Evolutionary conservation across 352 stramenopile species (phyloP).

Genomic region (Pythium phragmiticola): DNA sequence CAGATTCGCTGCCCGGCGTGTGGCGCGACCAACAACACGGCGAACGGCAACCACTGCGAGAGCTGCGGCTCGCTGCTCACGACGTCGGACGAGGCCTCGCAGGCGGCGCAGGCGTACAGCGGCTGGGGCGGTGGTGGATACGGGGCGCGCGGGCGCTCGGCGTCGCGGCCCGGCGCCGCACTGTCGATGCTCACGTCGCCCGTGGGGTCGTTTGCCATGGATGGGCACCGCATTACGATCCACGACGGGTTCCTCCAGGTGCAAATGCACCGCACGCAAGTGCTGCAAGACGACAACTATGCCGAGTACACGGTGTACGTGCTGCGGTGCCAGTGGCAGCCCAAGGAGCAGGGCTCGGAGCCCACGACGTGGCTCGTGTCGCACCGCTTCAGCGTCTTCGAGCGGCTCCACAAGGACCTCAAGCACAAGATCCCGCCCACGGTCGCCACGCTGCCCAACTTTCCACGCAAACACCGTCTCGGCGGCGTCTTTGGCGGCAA

Average conservation of each 20-base stretch:
- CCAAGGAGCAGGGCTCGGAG: slow-evolving; percentile 55
- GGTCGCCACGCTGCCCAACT: slow-evolving; percentile 60
- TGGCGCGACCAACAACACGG: slow-evolving; percentile 85
- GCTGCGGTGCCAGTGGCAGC: slow-evolving; percentile 81
- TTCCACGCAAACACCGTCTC: slow-evolving; percentile 84
- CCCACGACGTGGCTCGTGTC: slow-evolving; percentile 67
- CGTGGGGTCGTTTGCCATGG: slow-evolving; percentile 74
- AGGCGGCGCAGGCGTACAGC: slow-evolving; percentile 27
- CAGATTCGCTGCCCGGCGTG: slow-evolving; percentile 87
- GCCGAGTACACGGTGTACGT: slow-evolving; percentile 89
- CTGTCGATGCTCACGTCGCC: slow-evolving; percentile 67
- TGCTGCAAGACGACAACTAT: slow-evolving; percentile 89
- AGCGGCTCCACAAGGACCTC: slow-evolving; percentile 70
- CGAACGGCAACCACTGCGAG: slow-evolving; percentile 86
- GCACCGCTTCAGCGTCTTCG: slow-evolving; percentile 72
- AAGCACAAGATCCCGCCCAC: slow-evolving; percentile 72
- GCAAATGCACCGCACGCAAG: slow-evolving; percentile 84
- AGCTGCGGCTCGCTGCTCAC: slow-evolving; percentile 84
- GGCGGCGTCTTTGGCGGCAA: slow-evolving; percentile 82
- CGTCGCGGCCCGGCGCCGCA: slow-evolving; percentile 53
- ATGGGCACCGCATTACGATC: slow-evolving; percentile 77
- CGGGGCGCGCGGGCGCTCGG: slow-evolving; percentile 40
- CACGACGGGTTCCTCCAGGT: slow-evolving; percentile 85
- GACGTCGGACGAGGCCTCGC: slow-evolving; percentile 60
- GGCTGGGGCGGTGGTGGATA: slow-evolving; percentile 51